Evolutionary conservation across 2,329 filamentous ascomycete genomes (phyloP), one percentile per base, ranked within the genome.

Genomic region (Aaosphaeria arxii): DNA sequence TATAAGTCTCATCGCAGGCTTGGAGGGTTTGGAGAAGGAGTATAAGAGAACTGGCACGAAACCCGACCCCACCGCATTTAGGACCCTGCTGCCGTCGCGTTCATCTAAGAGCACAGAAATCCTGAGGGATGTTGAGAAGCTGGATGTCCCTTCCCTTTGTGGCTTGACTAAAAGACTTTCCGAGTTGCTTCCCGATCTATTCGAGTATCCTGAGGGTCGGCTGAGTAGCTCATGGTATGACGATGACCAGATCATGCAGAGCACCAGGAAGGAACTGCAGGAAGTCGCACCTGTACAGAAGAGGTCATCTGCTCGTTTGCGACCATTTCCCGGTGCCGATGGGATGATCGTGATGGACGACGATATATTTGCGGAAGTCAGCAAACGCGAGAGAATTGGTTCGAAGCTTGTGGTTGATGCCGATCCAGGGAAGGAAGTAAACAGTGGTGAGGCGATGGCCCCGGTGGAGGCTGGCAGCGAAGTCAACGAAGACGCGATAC

Each of bases 111-210:
- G n/a, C 33, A n/a, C 7, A 35, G 64, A 73, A 44, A 58, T 75
- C 41, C 62, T 76, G 29, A 66, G 64, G 39, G 75, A 77, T 56
- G 66, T 77, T 54, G 71, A 76, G 29, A 67, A 71, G 30, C 57
- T 78, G 24, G 72, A 71, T 4, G 71, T 78, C 28, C 76, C 76
- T 11, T 76, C 72, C 4, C 68, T 77, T 11, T 66, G 64, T 30
- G 72, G 66, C 7, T 62, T 78, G 6, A 76, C 74, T 2, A 67
- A 75, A 43, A 69, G 74, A 17, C 59, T 78, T 9, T 76, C 74
- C 0, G 71, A 74, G 56, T 62, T 76, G 9, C 54, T 77, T 13
- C 75, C 75, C 5, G 71, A 71, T 7, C 52, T 78, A 44, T 67
- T 61, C 28, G 69, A 71, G 44, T 63, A 72, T 40, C 67, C 71